A percentile compares a stretch with the other conserved stretches of the same genome.
phyloP scores from a whole-genome alignment of 257 asterid species.

The Catharanthus roseus region DNA sequence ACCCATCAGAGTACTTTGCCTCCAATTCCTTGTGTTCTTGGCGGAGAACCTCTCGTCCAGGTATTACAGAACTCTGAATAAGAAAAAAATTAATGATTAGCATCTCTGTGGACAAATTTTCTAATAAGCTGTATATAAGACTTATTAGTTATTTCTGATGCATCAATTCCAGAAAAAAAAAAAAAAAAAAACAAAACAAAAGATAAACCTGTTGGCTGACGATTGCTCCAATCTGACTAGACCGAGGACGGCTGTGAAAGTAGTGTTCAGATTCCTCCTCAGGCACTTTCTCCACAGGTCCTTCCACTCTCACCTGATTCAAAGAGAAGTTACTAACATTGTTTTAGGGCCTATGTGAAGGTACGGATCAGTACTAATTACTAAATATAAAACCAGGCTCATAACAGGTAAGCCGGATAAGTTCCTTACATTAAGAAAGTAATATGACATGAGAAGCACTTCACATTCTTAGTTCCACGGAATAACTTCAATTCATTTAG shows the following conservation, averaged over 20 bases:
- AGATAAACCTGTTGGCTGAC: slow-evolving; percentile 37
- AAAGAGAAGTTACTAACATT: not conserved
- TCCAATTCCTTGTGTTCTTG: slow-evolving; percentile 31
- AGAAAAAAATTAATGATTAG: slow-evolving; percentile 3
- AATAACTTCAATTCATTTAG: not conserved
- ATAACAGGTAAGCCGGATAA: not conserved
- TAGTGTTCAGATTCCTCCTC: slow-evolving; percentile 44
- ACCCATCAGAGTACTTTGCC: slow-evolving; percentile 38
- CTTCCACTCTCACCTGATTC: slow-evolving; percentile 48
- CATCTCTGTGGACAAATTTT: slow-evolving; percentile 4
- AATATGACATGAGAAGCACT: not conserved
- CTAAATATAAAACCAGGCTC: not conserved
- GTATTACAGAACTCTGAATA: slow-evolving; percentile 36
- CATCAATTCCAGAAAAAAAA: no score
- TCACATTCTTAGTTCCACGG: not conserved
- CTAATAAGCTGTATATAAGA: not conserved
- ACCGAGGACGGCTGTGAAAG: slow-evolving; percentile 47
- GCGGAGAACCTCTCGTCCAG: slow-evolving; percentile 30
- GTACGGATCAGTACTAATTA: not conserved
- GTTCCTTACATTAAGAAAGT: not conserved
- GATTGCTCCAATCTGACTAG: slow-evolving; percentile 47
- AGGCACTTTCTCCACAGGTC: slow-evolving; percentile 43
- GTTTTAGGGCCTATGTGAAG: not conserved
- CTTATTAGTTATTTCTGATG: not conserved
- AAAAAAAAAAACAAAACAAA: no score